Evolutionary conservation across 495 filamentous ascomycete species (phyloP).

Genomic region (Jackrogersella minutella): DNA sequence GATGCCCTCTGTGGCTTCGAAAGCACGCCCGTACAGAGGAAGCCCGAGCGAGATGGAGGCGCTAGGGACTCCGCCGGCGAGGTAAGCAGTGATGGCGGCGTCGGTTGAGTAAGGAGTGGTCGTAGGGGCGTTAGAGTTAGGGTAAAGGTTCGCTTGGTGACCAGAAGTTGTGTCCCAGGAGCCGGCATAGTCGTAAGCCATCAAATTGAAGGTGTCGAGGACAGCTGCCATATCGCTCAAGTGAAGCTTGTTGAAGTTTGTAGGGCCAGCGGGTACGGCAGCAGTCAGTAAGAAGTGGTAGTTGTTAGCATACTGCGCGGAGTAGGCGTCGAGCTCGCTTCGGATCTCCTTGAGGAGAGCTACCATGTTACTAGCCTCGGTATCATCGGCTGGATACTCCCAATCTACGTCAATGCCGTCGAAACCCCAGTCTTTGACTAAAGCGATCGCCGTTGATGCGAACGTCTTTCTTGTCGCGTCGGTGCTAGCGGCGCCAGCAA

Average conservation of each 20-base stretch:
- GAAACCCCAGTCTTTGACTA: constrained; percentile 69
- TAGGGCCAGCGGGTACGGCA: constrained; percentile 66
- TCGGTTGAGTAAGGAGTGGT: constrained; percentile 75
- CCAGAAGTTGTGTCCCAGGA: constrained; percentile 71
- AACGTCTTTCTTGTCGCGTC: constrained; percentile 64
- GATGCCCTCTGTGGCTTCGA: constrained; percentile 72
- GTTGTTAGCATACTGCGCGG: constrained; percentile 54
- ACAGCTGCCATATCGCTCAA: constrained; percentile 70
- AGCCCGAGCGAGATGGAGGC: constrained; percentile 82
- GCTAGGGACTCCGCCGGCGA: constrained; percentile 65
- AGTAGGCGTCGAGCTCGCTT: constrained; percentile 69
- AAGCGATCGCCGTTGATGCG: constrained; percentile 67
- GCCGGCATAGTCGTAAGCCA: constrained; percentile 78
- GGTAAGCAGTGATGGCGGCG: constrained; percentile 72
- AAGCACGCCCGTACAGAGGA: constrained; percentile 87
- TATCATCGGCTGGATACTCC: constrained; percentile 63
- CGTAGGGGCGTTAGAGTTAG: constrained; percentile 55
- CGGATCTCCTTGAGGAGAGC: constrained; percentile 72
- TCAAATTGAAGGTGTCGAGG: constrained; percentile 88
- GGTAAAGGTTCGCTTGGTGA: constrained; percentile 80
- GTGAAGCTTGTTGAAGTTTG: constrained; percentile 72
- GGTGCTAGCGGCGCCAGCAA: constrained; percentile 71
- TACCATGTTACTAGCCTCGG: constrained; percentile 75
- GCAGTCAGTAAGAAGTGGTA: constrained; percentile 79
- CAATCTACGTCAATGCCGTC: constrained; percentile 60